Conservation (phyloP, 2,329 filamentous ascomycete genomes). For the Cadophora luteo-olivacea region DNA sequence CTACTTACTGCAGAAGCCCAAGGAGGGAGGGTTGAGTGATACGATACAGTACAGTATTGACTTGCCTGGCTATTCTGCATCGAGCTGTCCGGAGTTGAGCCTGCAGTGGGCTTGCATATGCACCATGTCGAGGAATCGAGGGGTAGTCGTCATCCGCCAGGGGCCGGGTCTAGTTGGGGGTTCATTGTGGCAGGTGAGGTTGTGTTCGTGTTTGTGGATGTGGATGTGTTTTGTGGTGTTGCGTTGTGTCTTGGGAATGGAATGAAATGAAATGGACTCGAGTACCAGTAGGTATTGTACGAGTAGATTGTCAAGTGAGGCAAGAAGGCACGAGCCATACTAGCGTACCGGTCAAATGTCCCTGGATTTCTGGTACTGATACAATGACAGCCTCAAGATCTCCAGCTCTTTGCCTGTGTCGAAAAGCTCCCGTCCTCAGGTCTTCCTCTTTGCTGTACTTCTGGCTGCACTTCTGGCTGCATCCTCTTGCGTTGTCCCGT, state of each 20-base stretch:
- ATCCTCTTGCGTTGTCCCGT: background rate
- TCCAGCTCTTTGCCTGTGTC: background rate
- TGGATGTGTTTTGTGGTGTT: conserved; percentile 12
- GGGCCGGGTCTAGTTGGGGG: conserved; percentile 5
- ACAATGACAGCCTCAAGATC: background rate
- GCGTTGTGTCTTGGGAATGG: conserved; percentile 1
- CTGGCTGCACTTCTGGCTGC: background rate
- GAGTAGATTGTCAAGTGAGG: conserved; percentile 13
- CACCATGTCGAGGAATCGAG: conserved; percentile 5
- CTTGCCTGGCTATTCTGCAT: background rate
- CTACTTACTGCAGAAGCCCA: background rate
- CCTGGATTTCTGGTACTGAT: background rate
- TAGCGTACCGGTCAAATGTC: background rate
- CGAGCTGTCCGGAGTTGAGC: conserved; percentile 7
- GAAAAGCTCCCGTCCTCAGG: background rate
- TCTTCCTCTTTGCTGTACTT: background rate
- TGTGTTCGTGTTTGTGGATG: background rate
- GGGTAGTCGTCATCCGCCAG: conserved; percentile 11
- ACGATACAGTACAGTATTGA: background rate
- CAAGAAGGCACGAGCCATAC: conserved; percentile 10
- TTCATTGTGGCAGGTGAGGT: conserved; percentile 2
- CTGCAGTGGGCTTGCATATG: conserved; percentile 10
- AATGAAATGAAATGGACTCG: background rate
- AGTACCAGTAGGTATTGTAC: too few relatives aligned
- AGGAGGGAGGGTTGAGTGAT: background rate